These are phyloP conservation scores for Arthrobotrys sphaeroides DNA, from an alignment of 2,329 filamentous ascomycete genomes.

Conservation along the genomic window DNA sequence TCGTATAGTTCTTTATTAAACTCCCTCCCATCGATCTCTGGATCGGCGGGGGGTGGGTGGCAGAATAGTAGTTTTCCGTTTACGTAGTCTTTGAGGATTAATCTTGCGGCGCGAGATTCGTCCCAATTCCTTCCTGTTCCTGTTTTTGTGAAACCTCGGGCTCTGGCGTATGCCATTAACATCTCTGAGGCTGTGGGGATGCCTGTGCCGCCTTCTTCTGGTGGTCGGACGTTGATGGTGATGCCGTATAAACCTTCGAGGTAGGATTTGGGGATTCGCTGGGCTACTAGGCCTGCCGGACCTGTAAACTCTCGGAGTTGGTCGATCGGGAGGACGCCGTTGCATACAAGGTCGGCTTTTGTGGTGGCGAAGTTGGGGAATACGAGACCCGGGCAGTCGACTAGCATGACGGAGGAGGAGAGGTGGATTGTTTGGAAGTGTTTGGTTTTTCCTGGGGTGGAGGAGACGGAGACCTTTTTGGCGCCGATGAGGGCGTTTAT, in stretches of 20 bases:
- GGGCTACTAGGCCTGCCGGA: constrained; percentile 81
- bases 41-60: constrained; percentile 78
- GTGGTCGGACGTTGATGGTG: constrained; percentile 78
- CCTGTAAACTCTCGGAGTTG: constrained; percentile 93
- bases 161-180: constrained; percentile 83
- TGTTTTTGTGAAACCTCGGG: constrained; percentile 87
- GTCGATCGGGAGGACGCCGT: constrained; percentile 93
- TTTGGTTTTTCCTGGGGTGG: constrained; percentile 97
- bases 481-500: constrained; percentile 99
- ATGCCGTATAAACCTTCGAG: constrained; percentile 94
- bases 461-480: constrained; percentile 97
- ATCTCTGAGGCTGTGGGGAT: constrained; percentile 84
- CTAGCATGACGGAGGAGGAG: constrained; percentile 86
- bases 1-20: constrained; percentile 95
- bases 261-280: constrained; percentile 85
- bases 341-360: constrained; percentile 94
- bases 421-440: constrained; percentile 99
- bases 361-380: constrained; percentile 98
- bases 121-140: constrained; percentile 86
- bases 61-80: constrained; percentile 94
- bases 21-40: constrained; percentile 72
- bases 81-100: constrained; percentile 95
- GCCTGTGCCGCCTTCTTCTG: constrained; percentile 93
- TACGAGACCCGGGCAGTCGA: constrained; percentile 97
- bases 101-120: constrained; percentile 87